Base-by-base conservation (phyloP, 2,329 filamentous ascomycete genomes). In the Aspergillus neoniger region DNA sequence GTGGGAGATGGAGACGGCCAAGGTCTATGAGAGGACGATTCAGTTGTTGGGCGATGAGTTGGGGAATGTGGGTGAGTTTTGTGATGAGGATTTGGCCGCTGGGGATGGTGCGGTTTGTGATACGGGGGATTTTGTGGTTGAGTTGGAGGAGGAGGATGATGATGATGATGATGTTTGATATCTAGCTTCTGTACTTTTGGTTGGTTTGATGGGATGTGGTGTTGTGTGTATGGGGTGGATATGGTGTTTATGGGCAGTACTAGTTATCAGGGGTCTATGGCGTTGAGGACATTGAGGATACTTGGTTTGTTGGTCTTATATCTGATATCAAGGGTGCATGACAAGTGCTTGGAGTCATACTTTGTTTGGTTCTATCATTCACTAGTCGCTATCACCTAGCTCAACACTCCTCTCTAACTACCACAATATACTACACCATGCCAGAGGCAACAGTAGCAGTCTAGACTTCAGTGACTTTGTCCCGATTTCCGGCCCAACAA, bases 11-110 rank as follows among this genome's bases (percentile, higher is more conserved):
- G 88, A 90, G 64, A 86, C 90, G 53, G 91, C 88, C 0, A 84
- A 83, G 64, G 87, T 96, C 2, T 96, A 95, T 76, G 91, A 95
- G 73, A 84, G 84, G 68, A 95, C 91, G 0, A 85, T 96, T 65
- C 84, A 91, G 41, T 83, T 90, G 70, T 76, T 96, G 14, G 91
- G 90, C 0, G 87, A 89, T 69, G 82, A 85, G 10, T 76, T 95
- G 28, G 88, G 85, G 23, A 66, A 63, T 28, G 66, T 69, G 48
- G 69, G 68, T n/a, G 71, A 68, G 50, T 67, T 70, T 59, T 66
- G 65, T 56, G 66, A 68, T 61, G 59, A 58, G 53, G 57, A 65
- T 58, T 63, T 65, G 61, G 63, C 62, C 6, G 19, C 55, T 32
- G 65, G 60, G 15, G 61, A 64, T 25, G 50, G 47, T 19, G 49